Evolutionary conservation across 768 basidiomycete genomes (phyloP), one percentile per base, ranked within the genome.

Genomic region (Mycena crocata): DNA sequence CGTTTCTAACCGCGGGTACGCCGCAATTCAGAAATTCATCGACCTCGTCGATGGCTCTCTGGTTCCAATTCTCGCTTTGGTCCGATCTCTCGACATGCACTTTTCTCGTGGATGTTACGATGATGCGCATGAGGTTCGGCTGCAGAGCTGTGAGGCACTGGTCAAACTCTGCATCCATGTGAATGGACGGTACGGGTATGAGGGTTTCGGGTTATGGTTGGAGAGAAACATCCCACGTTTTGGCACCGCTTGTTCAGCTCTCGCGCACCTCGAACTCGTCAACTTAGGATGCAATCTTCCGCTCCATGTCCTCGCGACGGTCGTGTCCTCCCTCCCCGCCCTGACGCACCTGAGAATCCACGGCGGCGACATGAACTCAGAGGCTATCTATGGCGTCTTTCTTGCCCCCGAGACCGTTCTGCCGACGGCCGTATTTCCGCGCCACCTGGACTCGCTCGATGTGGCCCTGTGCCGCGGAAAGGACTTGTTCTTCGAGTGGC

Each of bases 261-360:
- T 55, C 35, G 12, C 52, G 15, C 35, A 21, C n/a, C 40, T 55
- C 35, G 34, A 55, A 8, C 34, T 55, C 21, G 52, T 39, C n/a
- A n/a, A n/a, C 17, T 9, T 37, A 2, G 21, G 2, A 7, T 19
- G 52, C n/a, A 19, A 55, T 40, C 17, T 55, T 3, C 35, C 24
- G 24, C 37, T 55, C 35, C 35, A 15, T 24, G 31, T 55, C 19
- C 2, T 55, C 15, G 52, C 21, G n/a, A 24, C 37, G 24, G 12
- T 49, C 48, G 23, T 59, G 1, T n/a, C 28, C 14, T 2, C 5
- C 30, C 34, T 60, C 3, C 58, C 58, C 10, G 1, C 1, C 48
- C 58, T 60, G 26, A 60, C 37, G 30, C 28, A 60, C 32, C 49
- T 60, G 48, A 26, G 37, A n/a, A n/a, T 59, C 35, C 17, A 39